Conservation (phyloP, 1,284 basidiomycete genomes). For the Phlebopus sp. region DNA sequence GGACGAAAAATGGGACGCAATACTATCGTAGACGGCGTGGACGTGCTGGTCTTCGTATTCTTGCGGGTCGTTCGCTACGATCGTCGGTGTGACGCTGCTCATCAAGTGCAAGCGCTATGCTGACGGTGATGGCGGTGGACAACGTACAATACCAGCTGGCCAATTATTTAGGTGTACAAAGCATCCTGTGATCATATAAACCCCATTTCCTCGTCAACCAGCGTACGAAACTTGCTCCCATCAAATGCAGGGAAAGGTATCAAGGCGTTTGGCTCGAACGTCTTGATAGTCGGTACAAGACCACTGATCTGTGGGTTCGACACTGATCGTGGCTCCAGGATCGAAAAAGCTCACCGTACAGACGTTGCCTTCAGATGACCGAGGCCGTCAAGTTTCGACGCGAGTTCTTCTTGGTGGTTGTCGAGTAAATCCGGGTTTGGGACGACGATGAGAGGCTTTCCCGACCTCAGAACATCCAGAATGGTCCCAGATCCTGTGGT, state of each 20-base stretch:
- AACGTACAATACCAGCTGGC: neutral
- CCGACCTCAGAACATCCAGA: conserved; percentile 77
- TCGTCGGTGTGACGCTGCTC: conserved; percentile 34
- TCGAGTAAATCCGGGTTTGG: conserved; percentile 89
- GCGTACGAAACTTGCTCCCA: conserved; percentile 56
- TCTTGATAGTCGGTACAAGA: conserved; percentile 49
- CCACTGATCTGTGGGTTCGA: conserved; percentile 39
- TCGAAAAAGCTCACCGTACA: conserved; percentile 48
- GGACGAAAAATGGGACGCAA: conserved; percentile 89
- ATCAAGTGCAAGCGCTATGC: conserved; percentile 22
- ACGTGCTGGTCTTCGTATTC: conserved; percentile 75
- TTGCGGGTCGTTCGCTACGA: conserved; percentile 44
- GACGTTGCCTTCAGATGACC: conserved; percentile 66
- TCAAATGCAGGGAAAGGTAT: conserved; percentile 67
- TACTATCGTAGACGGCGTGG: conserved; percentile 85
- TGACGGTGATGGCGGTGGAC: conserved; percentile 12
- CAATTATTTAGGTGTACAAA: no score
- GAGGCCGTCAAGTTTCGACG: conserved; percentile 60
- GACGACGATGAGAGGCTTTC: conserved; percentile 80
- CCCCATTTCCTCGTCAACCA: conserved; percentile 76
- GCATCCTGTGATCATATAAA: conserved; percentile 36
- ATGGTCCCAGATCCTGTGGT: conserved; percentile 88
- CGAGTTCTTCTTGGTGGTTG: conserved; percentile 92
- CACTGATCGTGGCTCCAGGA: conserved; percentile 3
- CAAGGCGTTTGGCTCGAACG: conserved; percentile 44